phyloP scores from a whole-genome alignment of 2,329 filamentous ascomycete genomes.

The Cladosporium cucumerinum region DNA sequence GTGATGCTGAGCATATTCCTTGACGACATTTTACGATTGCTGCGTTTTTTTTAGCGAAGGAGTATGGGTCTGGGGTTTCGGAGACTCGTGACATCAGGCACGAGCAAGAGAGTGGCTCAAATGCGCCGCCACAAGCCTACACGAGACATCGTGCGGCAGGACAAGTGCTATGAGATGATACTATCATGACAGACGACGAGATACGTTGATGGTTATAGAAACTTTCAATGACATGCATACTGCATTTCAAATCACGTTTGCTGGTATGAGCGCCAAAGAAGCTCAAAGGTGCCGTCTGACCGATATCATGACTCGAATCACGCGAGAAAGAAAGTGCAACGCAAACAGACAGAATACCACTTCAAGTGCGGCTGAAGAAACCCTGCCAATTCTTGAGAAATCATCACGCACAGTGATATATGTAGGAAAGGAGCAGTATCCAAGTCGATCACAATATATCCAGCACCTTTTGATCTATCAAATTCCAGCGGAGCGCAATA shows the following conservation, averaged over 20 bases:
- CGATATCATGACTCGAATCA: too few species aligned
- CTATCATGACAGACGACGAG: too few species aligned
- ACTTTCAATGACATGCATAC: background rate
- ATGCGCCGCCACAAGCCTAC: background rate
- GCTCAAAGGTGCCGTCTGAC: too few species aligned
- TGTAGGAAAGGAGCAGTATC: too few species aligned
- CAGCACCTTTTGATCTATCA: background rate
- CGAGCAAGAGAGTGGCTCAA: background rate
- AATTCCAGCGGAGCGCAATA: background rate
- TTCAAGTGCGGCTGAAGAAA: too few species aligned
- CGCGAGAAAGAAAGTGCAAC: too few species aligned
- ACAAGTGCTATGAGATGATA: background rate
- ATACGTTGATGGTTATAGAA: background rate
- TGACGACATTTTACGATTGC: background rate
- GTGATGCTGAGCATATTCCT: background rate
- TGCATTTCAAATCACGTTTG: background rate
- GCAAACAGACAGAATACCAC: too few species aligned
- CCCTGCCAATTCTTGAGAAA: too few species aligned
- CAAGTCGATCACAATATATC: background rate
- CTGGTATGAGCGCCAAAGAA: background rate
- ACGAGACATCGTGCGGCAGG: background rate
- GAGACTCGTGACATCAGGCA: background rate
- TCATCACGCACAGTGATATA: too few species aligned
- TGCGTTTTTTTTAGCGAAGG: constrained; percentile 13
- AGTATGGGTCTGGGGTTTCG: background rate